Percentiles rank a stretch among this genome's conserved stretches.
Conservation (phyloP, 2,329 filamentous ascomycete genomes). For the Beauveria bassiana region DNA sequence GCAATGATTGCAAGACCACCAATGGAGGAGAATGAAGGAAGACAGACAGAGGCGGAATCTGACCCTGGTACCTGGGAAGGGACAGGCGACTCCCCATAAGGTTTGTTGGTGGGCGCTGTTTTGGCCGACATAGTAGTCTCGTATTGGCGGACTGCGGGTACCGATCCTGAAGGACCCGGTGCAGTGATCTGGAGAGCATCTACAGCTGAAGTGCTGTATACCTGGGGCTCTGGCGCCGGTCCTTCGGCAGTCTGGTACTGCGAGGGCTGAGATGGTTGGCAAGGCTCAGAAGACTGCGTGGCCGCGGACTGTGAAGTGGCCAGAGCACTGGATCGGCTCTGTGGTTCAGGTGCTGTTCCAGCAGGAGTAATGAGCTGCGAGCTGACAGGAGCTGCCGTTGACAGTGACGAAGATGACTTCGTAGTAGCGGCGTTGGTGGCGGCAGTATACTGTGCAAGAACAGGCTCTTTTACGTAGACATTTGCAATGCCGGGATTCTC, state of each 20-base stretch:
- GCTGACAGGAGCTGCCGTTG: conserved; percentile 5
- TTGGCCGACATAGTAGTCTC: conserved; percentile 18
- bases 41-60: conserved; percentile 17
- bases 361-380: conserved; percentile 6
- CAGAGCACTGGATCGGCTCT: not conserved
- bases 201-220: conserved; percentile 12
- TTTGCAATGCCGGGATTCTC: conserved; percentile 23
- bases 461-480: conserved; percentile 19
- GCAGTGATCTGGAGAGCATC: conserved; percentile 11
- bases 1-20: conserved; percentile 21
- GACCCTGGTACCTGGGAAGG: conserved; percentile 23
- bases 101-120: conserved; percentile 15
- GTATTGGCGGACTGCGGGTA: conserved; percentile 14
- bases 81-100: conserved; percentile 16
- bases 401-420: conserved; percentile 3
- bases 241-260: conserved; percentile 10
- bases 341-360: conserved; percentile 3
- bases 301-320: conserved; percentile 1
- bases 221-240: conserved; percentile 13
- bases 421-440: conserved; percentile 3
- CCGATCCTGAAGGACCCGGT: not conserved
- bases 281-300: not conserved
- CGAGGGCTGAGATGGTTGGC: not conserved
- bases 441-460: conserved; percentile 11
- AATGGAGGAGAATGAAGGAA: conserved; percentile 18